These are phyloP conservation scores for Solanum sparsipilum DNA, from an alignment of 257 asterid species.

Conservation along the genomic window DNA sequence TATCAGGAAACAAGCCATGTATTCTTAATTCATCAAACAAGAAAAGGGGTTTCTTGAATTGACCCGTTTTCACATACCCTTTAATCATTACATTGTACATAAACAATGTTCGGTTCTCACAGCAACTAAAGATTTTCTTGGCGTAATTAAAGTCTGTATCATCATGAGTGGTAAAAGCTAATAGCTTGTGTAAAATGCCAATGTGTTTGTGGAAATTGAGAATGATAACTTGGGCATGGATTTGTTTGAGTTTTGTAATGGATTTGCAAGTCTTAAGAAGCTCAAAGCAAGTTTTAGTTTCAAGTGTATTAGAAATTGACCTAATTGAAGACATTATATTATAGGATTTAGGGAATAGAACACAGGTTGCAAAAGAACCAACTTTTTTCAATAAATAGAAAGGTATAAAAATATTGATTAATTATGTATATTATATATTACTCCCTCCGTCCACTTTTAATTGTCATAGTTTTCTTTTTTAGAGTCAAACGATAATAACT, in stretches of 20 bases:
- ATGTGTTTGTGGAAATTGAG: slow-evolving; percentile 50
- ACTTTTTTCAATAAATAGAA: background rate
- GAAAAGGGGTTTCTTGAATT: slow-evolving; percentile 31
- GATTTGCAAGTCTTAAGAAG: slow-evolving; percentile 63
- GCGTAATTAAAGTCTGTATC: slow-evolving; percentile 33
- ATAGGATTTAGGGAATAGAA: background rate
- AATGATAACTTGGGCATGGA: slow-evolving; percentile 52
- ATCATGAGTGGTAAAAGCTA: slow-evolving; percentile 23
- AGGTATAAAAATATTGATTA: background rate
- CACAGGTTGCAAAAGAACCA: background rate
- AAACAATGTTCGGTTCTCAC: slow-evolving; percentile 46
- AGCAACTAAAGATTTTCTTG: slow-evolving; percentile 33
- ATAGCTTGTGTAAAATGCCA: slow-evolving; percentile 58
- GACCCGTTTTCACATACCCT: slow-evolving; percentile 35
- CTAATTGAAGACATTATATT: background rate
- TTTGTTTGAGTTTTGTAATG: slow-evolving; percentile 39
- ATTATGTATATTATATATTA: no score
- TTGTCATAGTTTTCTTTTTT: no score
- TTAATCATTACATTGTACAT: slow-evolving; percentile 68
- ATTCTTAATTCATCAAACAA: slow-evolving; percentile 61
- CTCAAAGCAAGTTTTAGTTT: slow-evolving; percentile 35
- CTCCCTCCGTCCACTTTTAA: fast-evolving
- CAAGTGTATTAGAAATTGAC: background rate
- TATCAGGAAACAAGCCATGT: slow-evolving; percentile 59
- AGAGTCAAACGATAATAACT: no score